Evolutionary conservation across 371 early-diverging fungal species (phyloP), one percentile per base, ranked within the genome.

Genomic region (Phascolomyces articulosus): DNA sequence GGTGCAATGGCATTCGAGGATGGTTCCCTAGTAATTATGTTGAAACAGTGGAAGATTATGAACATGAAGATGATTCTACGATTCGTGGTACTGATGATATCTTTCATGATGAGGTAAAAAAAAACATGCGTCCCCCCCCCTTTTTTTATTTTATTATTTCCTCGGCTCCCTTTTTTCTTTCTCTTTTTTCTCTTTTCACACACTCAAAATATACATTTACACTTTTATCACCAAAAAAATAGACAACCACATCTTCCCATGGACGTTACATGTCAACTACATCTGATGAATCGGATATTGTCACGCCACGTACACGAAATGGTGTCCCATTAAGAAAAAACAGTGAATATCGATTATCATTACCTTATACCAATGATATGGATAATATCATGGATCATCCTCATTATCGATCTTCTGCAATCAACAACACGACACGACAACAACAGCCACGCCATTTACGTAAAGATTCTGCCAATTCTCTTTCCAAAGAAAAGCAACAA

Each of bases 11-110:
- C 53, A 66, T 71, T 54, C 82, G 87, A 51, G 95, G 95, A 18
- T 95, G 95, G 95, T 95, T 95, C 74, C 96, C 95, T 4, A 90
- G 91, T 49, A 91, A 93, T 67, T 94, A 88, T 72, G 93, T 95
- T 13, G 75, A 85, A 67, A 66, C 74, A 34, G 63, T 84, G 47
- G 78, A 85, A 27, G 73, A 80, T 20, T 76, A 71, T 66, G 64
- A 73, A n/a, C 28, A 65, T 3, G 62, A 64, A 23, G 64, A 64
- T 44, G 29, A 53, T 44, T 26, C 29, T 34, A 40, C 64, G 13
- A 51, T 44, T 29, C 18, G 64, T 40, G 49, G 53, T 23, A 57
- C 57, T 23, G 26, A 47, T 11, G 40, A 38, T 20, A 34, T 24
- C 0, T 38, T 31, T 20, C 31, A 10, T 23, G 53, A 55, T 40